Base-by-base conservation (phyloP, 768 basidiomycete genomes). In the Amanita polypyramis region DNA sequence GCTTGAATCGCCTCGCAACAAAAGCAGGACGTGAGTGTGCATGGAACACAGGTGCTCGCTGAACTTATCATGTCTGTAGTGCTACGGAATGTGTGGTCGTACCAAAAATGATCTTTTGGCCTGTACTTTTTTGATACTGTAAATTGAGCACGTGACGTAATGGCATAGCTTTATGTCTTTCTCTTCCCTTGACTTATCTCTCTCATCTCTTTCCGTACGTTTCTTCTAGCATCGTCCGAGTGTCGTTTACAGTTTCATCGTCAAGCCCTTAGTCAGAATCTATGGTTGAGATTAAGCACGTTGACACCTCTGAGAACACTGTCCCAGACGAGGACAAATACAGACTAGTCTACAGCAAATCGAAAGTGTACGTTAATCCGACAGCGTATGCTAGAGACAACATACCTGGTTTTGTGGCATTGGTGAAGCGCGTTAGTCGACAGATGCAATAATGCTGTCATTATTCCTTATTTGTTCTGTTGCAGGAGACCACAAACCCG, bases 1-100 rank as follows among this genome's bases (percentile, higher is more conserved):
- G 90, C 39, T 65, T 98, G 62, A 99, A 99, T 81, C 79, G 93
- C 64, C 74, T 98, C 66, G 93, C 94, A 52, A 96, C 94, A 54
- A 83, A 83, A 70, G 90, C 86, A 55, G 96, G 96, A 55, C 69
- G 96, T 99, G 68, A 76, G 96, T 79, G 11, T 27, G 25, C 30
- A 6, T 15, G 15, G 25, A 33, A 17, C 44, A 50, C 32, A 45
- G 19, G 42, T 44, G 25, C 17, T 7, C 34, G n/a, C 42, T 45
- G n/a, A 20, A 48, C 27, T 40, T 51, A 32, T 37, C 33, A 36
- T 23, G 21, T 51, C 34, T 54, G 23, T 60, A 97, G 94, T 96
- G 67, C 85, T 98, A 67, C 83, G 89, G 65, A 91, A 91, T 67
- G 91, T 92, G 64, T 98, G 92, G 92, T 85, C 82, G 56, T 90